Base-by-base conservation (phyloP, 164 flowering plant genomes). In the Santalum album region DNA sequence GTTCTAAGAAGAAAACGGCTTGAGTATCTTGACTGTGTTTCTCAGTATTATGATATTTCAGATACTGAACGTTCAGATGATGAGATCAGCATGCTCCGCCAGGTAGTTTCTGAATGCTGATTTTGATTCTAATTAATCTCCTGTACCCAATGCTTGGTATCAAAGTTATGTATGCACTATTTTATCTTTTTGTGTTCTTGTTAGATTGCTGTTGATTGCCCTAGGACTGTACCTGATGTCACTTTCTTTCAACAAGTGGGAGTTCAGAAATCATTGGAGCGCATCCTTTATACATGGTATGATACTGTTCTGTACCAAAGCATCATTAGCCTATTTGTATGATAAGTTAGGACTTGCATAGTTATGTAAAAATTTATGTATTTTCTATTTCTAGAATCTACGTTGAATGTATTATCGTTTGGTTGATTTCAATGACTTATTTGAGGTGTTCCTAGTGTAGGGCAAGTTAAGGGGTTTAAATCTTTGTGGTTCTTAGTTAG, bases 141-240 rank as follows among this genome's bases (percentile, higher is more conserved):
- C 39, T 21, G 25, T n/a, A n/a, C 19, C 35, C 18, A 16, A n/a
- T 25, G 53, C 12, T 16, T 25, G 36, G 3, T 20, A 1, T 3
- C 19, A 21, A 12, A 49, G 35, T 29, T 57, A 36, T 54, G 21
- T n/a, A 1, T 17, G 54, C n/a, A n/a, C n/a, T 23, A 24, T 5
- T 18, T 2, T 23, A 48, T 16, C 51, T 58, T 49, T n/a, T 63
- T 1, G 53, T 15, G 51, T 49, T 66, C 45, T 54, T 67, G 29
- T 55, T 63, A 92, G 99, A 92, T 92, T 71, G 74, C 87, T 68
- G 97, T 90, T 57, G 99, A 92, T 73, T 92, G 99, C 55, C 99
- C 99, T 40, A 79, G 99, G 75, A 92, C 99, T 56, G 96, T 92
- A 38, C 99, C 99, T 20, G 95, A 89, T 77, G 96, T 89, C 17